Conservation (phyloP, 2,329 filamentous ascomycete genomes). For the Verticillium dahliae region DNA sequence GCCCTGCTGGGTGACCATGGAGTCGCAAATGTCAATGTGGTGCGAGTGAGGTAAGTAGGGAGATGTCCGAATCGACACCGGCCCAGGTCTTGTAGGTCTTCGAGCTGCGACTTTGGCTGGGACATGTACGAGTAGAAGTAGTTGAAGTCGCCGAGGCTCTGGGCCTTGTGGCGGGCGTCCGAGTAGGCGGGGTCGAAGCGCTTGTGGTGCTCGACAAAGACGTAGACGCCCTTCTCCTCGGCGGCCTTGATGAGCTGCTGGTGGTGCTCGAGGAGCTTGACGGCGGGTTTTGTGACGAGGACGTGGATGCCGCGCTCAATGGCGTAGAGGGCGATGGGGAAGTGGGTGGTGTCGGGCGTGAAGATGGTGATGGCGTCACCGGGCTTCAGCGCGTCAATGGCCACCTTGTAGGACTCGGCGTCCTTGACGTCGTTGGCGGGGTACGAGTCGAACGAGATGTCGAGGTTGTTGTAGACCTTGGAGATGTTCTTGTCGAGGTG, state of each 20-base stretch:
- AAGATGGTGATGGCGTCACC: constrained; percentile 94
- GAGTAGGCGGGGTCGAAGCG: constrained; percentile 90
- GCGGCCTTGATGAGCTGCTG: constrained; percentile 67
- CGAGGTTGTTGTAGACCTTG: constrained; percentile 80
- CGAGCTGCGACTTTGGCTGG: constrained; percentile 83
- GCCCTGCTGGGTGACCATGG: constrained; percentile 69
- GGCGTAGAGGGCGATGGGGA: constrained; percentile 85
- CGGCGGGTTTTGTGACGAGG: constrained; percentile 88
- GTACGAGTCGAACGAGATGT: constrained; percentile 79
- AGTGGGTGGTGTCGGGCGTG: constrained; percentile 90
- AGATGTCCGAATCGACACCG: constrained; percentile 85
- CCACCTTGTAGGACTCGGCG: constrained; percentile 77
- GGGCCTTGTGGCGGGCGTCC: constrained; percentile 73
- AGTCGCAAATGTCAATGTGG: constrained; percentile 88
- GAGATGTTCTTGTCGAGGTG: constrained; percentile 85
- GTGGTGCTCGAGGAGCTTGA: constrained; percentile 78
- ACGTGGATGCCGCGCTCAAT: constrained; percentile 86
- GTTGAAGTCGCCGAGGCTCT: constrained; percentile 85
- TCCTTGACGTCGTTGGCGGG: constrained; percentile 68
- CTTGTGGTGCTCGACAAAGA: constrained; percentile 96
- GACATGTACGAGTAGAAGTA: constrained; percentile 98
- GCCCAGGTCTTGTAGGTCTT: constrained; percentile 97
- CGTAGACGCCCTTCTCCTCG: constrained; percentile 71
- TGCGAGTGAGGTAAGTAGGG: constrained; percentile 92
- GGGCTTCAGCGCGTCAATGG: constrained; percentile 74